phyloP scores from a whole-genome alignment of 768 basidiomycete genomes.

The Pleurotus tuber-regium region DNA sequence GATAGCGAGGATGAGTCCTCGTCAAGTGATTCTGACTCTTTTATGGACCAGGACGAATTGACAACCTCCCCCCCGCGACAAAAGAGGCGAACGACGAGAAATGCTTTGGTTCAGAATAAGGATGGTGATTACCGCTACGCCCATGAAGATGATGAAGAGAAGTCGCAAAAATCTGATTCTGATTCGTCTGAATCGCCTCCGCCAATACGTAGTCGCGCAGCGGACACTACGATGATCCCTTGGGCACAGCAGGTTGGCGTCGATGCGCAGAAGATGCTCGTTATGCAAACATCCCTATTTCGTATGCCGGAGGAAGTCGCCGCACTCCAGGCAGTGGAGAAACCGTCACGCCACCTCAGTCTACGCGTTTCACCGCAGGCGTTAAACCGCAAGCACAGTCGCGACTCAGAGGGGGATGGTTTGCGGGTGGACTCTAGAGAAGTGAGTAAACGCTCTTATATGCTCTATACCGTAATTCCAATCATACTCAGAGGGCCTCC shows the following conservation, averaged over 20 bases:
- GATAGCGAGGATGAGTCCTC: constrained; percentile 30
- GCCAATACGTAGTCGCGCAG: constrained; percentile 23
- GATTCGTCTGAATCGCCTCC: constrained; percentile 32
- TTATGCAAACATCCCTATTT: constrained; percentile 91
- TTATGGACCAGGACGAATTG: constrained; percentile 53
- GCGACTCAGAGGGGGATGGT: constrained; percentile 76
- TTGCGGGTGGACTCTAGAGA: constrained; percentile 59
- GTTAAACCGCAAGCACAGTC: constrained; percentile 67
- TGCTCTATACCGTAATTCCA: constrained; percentile 7
- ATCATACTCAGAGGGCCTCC: constrained; percentile 60
- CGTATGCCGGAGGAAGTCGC: constrained; percentile 72
- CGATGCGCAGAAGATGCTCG: constrained; percentile 87
- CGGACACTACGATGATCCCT: constrained; percentile 54
- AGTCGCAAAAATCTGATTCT: background rate
- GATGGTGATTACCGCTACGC: constrained; percentile 47
- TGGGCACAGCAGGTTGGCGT: constrained; percentile 75
- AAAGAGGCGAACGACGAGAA: constrained; percentile 29
- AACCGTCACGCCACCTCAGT: constrained; percentile 19
- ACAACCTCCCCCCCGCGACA: constrained; percentile 21
- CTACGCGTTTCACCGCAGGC: constrained; percentile 32
- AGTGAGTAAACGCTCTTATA: constrained; percentile 30
- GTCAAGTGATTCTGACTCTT: constrained; percentile 35
- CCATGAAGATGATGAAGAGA: constrained; percentile 36
- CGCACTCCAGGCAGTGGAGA: constrained; percentile 52
- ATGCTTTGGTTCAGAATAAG: constrained; percentile 54